A percentile compares a stretch with the other conserved stretches of the same genome.
Conservation (phyloP, 768 basidiomycete genomes). For the Termitomyces sp. region DNA sequence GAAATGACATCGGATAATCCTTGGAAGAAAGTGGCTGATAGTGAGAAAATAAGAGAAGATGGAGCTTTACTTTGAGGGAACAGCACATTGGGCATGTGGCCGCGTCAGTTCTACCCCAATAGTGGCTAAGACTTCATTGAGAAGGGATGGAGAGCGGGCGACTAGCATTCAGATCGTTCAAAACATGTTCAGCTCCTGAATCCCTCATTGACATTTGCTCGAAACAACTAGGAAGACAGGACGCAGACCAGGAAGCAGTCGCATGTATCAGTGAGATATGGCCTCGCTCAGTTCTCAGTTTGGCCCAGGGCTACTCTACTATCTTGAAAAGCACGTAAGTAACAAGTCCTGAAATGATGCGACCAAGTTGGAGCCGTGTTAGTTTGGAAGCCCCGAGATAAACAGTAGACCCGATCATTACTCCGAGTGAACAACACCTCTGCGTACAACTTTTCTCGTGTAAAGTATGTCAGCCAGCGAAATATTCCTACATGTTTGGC, state of each 20-base stretch:
- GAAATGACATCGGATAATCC: neutral
- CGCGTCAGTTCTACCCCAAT: neutral
- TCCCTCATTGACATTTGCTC: neutral
- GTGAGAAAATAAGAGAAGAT: neutral
- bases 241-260: neutral
- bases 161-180: neutral
- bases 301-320: too few relatives aligned
- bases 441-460: neutral
- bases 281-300: too few relatives aligned
- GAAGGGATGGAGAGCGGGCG: neutral
- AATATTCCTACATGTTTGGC: conserved; percentile 61
- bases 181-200: neutral
- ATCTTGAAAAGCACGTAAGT: too few relatives aligned
- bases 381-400: neutral
- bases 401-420: too few relatives aligned
- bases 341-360: too few relatives aligned
- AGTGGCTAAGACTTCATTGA: neutral
- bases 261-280: neutral
- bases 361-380: too few relatives aligned
- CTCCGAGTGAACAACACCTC: too few relatives aligned
- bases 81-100: neutral
- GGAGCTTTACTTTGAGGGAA: neutral
- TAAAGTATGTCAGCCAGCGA: conserved; percentile 9
- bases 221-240: neutral
- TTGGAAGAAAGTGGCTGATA: neutral